These are phyloP conservation scores for Hortaea werneckii DNA, from an alignment of 2,329 filamentous ascomycete genomes.

Conservation along the genomic window DNA sequence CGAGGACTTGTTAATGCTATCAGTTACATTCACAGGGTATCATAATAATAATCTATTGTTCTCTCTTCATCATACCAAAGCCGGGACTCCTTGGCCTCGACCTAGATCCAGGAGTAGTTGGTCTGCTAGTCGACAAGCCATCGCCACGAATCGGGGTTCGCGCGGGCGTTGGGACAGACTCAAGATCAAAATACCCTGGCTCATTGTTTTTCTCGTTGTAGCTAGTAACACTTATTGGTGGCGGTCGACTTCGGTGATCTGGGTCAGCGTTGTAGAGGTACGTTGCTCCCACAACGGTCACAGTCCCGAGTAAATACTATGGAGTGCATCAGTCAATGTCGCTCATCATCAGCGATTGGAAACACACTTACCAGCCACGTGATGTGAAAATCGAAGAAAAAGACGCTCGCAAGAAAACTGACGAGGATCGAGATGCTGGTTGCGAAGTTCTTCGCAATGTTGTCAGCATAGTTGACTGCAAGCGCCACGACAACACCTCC, in stretches of 20 bases:
- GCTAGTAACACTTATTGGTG: constrained; percentile 57
- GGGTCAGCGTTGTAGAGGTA: constrained; percentile 65
- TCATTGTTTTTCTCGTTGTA: constrained; percentile 59
- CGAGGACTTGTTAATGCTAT: too few species aligned
- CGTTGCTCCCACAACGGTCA: constrained; percentile 67
- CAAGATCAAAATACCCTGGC: constrained; percentile 32
- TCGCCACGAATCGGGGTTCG: constrained; percentile 36
- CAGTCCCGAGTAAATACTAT: constrained; percentile 74
- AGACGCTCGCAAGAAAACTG: constrained; percentile 74
- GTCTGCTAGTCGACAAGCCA: constrained; percentile 42
- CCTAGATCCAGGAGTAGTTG: constrained; percentile 25
- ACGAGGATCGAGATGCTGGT: constrained; percentile 85
- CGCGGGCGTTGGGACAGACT: constrained; percentile 34
- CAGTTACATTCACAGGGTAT: neutral
- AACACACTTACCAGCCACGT: constrained; percentile 54
- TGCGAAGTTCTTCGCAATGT: constrained; percentile 88
- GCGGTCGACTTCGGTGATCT: constrained; percentile 40
- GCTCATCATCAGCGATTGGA: too few species aligned
- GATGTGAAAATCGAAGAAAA: constrained; percentile 72
- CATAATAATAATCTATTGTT: constrained; percentile 18
- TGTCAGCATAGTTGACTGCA: constrained; percentile 74
- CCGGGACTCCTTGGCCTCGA: constrained; percentile 25
- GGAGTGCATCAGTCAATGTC: constrained; percentile 4
- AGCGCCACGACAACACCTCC: constrained; percentile 78
- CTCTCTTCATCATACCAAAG: constrained; percentile 24